Conservation (phyloP, 495 filamentous ascomycete species). For the Penicillium subrubescens region DNA sequence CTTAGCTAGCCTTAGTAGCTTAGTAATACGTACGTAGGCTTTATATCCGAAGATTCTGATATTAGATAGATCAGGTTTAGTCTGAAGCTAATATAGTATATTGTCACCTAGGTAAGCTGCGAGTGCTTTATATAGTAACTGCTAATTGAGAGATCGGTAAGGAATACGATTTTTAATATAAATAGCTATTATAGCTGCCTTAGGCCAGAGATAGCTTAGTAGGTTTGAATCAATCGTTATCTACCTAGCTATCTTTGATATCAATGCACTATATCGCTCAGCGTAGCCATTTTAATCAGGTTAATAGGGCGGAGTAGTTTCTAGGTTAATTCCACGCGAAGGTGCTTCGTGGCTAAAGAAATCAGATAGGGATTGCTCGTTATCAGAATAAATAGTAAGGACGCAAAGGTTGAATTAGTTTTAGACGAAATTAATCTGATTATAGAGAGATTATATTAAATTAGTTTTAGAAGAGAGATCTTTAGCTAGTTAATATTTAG, state of each 20-base stretch:
- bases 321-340: neutral
- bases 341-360: neutral
- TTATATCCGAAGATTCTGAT: neutral
- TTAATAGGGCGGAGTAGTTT: neutral
- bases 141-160: neutral
- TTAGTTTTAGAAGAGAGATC: too few relatives aligned
- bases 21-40: neutral
- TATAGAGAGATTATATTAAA: too few relatives aligned
- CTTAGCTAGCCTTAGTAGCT: too few relatives aligned
- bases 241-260: neutral
- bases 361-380: neutral
- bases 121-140: neutral
- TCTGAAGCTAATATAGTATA: neutral
- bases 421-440: neutral
- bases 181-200: neutral
- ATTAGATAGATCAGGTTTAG: neutral
- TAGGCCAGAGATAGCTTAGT: neutral
- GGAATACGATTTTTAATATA: neutral
- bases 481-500: too few relatives aligned
- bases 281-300: neutral
- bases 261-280: neutral
- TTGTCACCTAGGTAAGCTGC: neutral
- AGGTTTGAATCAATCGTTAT: neutral
- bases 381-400: neutral
- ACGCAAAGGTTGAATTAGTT: neutral